Evolutionary conservation across 495 filamentous ascomycete species (phyloP), one percentile per base, ranked within the genome.

Genomic region (Aspergillus sclerotioniger): DNA sequence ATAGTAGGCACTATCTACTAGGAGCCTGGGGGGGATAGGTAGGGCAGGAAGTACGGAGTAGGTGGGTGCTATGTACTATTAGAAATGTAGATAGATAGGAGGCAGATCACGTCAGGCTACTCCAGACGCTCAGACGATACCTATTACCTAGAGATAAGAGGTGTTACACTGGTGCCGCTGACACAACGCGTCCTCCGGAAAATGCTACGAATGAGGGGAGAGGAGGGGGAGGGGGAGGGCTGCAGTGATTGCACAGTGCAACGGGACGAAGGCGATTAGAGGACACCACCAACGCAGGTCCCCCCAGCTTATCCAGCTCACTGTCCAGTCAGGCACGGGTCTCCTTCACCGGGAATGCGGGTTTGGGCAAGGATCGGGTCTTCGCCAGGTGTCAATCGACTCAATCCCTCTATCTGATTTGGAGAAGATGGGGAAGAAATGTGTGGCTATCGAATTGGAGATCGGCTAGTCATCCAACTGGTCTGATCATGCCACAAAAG

Each of bases 311-410:
- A 41, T 41, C 37, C 37, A 49, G 46, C 19, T 49, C 46, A 20
- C 46, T 13, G 46, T 21, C 58, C 45, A 54, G 54, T 56, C 31
- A 58, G 53, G 39, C 32, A 52, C 54, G 37, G 21, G 57, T 64
- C 19, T 19, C 48, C 57, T 64, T 68, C 72, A 75, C 72, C 72
- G 72, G 59, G 28, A 39, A 49, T 53, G 56, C 57, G 45, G 56
- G 59, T 63, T 49, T 61, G 51, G 72, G 66, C 62, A 70, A 69
- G 50, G 68, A 68, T 68, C 69, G 59, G 51, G 63, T 43, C 52
- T n/a, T 41, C n/a, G n/a, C 37, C 37, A 41, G 13, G 37, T 41
- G 37, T 41, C 37, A 41, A 44, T 29, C n/a, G 37, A n/a, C 8
- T 41, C 37, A 41, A 32, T 52, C 28, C 32, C 47, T 32, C 28